Percentiles rank a stretch among this genome's conserved stretches.
These are phyloP conservation scores for Chalciporus piperatus DNA, from an alignment of 768 basidiomycete genomes.

Conservation along the genomic window DNA sequence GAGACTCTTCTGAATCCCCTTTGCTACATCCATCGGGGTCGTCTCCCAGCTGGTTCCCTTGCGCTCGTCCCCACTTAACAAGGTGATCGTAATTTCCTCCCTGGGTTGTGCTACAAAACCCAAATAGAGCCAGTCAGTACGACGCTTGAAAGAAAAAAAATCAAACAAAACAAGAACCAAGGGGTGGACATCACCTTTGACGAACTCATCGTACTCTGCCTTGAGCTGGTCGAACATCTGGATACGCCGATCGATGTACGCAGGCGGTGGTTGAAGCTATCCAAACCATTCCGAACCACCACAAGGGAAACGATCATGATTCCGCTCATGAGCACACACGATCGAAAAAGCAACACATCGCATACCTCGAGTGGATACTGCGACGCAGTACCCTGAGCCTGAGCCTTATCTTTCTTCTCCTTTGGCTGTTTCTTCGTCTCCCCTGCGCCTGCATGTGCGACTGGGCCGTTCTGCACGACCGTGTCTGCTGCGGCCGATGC, in stretches of 20 bases:
- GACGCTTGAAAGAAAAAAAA: no score
- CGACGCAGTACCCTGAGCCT: constrained; percentile 31
- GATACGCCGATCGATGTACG: constrained; percentile 86
- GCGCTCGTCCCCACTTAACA: constrained; percentile 83
- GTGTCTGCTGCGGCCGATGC: constrained; percentile 51
- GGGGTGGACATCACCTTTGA: constrained; percentile 52
- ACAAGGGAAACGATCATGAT: not conserved
- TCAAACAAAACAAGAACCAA: not conserved
- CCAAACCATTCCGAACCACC: no score
- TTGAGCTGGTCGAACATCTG: constrained; percentile 87
- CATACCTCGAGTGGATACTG: constrained; percentile 64
- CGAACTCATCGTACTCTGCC: constrained; percentile 75
- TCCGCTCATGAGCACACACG: not conserved
- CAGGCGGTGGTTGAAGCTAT: constrained; percentile 79
- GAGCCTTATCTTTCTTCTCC: constrained; percentile 39
- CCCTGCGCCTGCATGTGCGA: constrained; percentile 35
- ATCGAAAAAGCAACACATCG: not conserved
- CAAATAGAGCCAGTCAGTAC: not conserved
- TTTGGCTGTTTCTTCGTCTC: constrained; percentile 42
- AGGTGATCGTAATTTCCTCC: constrained; percentile 76
- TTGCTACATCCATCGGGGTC: constrained; percentile 86
- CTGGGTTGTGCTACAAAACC: constrained; percentile 60
- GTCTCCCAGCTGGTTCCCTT: constrained; percentile 94
- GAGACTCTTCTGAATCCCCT: constrained; percentile 80
- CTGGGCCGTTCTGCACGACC: constrained; percentile 38